These are phyloP conservation scores for Globomyces sp. DNA, from an alignment of 371 early-diverging fungal genomes.

Conservation along the genomic window DNA sequence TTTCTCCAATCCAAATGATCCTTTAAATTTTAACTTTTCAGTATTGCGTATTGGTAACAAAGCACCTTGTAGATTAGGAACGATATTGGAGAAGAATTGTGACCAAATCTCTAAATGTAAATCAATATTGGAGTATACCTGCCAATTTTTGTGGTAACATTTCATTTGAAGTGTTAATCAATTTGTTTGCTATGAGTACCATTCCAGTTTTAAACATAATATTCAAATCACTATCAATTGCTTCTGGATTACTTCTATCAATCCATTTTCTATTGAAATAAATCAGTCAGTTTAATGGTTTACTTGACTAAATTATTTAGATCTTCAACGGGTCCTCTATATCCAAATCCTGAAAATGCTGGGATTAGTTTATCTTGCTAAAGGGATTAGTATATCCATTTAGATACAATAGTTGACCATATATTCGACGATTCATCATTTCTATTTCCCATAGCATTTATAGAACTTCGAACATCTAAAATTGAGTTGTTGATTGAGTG, in stretches of 20 bases:
- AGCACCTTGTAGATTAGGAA: constrained; percentile 12
- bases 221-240: constrained; percentile 12
- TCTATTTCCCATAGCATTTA: too few species aligned
- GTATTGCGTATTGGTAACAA: constrained; percentile 8
- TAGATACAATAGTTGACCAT: neutral
- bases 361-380: constrained; percentile 11
- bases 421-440: too few species aligned
- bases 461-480: too few species aligned
- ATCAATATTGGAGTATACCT: neutral
- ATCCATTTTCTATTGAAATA: constrained; percentile 13
- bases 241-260: constrained; percentile 2
- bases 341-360: constrained; percentile 16
- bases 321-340: constrained; percentile 5
- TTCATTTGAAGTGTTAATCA: neutral
- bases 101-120: neutral
- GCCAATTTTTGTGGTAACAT: neutral
- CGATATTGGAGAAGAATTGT: constrained; percentile 8
- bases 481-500: too few species aligned
- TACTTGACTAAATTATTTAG: constrained; percentile 9
- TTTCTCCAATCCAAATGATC: constrained; percentile 5
- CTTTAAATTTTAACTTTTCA: constrained; percentile 2
- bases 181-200: constrained; percentile 9
- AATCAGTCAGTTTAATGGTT: neutral
- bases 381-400: constrained; percentile 5
- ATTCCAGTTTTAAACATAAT: constrained; percentile 12